A percentile compares a stretch with the other conserved stretches of the same genome.
Evolutionary conservation across 2,329 filamentous ascomycete genomes (phyloP).

Genomic region (Amesomyces nigricolor): DNA sequence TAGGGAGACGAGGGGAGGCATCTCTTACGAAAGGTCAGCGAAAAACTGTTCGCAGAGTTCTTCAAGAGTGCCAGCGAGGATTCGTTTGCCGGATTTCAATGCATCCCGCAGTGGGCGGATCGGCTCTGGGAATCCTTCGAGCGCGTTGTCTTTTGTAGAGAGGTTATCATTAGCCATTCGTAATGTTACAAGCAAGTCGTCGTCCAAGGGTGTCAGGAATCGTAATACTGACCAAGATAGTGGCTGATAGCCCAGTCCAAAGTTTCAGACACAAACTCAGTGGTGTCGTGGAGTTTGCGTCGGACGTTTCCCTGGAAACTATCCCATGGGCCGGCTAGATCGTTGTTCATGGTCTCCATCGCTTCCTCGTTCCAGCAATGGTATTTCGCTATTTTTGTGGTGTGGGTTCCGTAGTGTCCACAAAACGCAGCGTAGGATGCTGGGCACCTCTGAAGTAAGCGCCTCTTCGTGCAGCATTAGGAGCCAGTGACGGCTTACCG

Average conservation of each 20-base stretch:
- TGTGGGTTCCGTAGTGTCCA: conserved; percentile 36
- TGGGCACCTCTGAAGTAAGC: conserved; percentile 11
- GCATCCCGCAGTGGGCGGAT: conserved; percentile 24
- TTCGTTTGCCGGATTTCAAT: conserved; percentile 27
- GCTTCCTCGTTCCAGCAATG: conserved; percentile 44
- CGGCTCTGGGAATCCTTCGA: conserved; percentile 6
- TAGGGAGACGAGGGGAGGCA: too few relatives aligned
- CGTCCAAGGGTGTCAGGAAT: neutral
- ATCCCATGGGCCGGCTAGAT: conserved; percentile 33
- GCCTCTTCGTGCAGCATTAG: neutral
- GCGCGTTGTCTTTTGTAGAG: conserved; percentile 11
- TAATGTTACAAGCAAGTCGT: neutral
- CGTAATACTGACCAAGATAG: neutral
- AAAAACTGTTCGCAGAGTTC: conserved; percentile 26
- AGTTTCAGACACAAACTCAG: neutral
- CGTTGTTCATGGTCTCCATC: conserved; percentile 33
- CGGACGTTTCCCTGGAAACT: conserved; percentile 21
- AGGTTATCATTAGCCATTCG: neutral
- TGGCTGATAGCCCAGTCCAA: neutral
- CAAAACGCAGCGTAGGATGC: conserved; percentile 40
- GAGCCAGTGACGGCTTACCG: conserved; percentile 11
- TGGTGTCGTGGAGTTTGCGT: conserved; percentile 12
- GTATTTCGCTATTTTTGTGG: conserved; percentile 24
- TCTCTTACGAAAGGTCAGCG: conserved; percentile 10
- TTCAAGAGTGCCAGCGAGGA: conserved; percentile 30